phyloP scores from a whole-genome alignment of 176 grass and related monocot species.

The Triticum dicoccoides region DNA sequence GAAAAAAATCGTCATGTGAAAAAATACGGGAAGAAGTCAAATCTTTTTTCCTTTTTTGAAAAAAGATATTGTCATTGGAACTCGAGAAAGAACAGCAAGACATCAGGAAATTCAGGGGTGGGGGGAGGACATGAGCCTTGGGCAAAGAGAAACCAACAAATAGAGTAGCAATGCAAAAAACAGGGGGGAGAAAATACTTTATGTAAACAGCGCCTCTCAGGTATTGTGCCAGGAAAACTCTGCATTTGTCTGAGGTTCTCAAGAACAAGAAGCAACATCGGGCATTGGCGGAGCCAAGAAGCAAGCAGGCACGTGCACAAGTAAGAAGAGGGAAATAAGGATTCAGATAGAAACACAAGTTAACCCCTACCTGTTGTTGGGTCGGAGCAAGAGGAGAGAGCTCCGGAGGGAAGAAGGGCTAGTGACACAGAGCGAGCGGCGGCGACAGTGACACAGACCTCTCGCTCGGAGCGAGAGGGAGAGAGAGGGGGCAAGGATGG shows the following conservation, averaged over 20 bases:
- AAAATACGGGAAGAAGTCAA: conserved; percentile 19
- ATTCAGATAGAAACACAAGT: not conserved
- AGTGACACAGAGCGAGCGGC: not conserved
- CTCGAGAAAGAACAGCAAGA: conserved; percentile 44
- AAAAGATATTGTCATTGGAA: conserved; percentile 32
- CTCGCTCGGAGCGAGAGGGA: not conserved
- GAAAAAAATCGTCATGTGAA: conserved; percentile 6
- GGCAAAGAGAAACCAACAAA: not conserved
- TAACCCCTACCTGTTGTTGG: conserved; percentile 27
- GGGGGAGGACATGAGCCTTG: not conserved
- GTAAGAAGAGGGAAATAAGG: not conserved
- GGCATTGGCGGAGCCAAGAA: conserved; percentile 27
- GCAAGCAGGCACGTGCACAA: conserved; percentile 39
- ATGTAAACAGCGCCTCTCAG: not conserved
- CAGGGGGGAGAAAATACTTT: not conserved
- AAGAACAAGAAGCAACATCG: conserved; percentile 26
- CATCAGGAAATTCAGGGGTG: conserved; percentile 18
- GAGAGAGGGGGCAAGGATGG: too few relatives aligned
- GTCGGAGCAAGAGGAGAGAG: not conserved
- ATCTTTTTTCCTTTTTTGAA: not conserved
- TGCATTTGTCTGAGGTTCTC: conserved; percentile 24
- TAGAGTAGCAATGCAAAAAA: not conserved
- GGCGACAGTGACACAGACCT: conserved; percentile 41
- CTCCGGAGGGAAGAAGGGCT: not conserved
- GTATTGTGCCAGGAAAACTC: not conserved